Evolutionary conservation across 179 eudicot species (phyloP).

Genomic region (Nepenthes alata): DNA sequence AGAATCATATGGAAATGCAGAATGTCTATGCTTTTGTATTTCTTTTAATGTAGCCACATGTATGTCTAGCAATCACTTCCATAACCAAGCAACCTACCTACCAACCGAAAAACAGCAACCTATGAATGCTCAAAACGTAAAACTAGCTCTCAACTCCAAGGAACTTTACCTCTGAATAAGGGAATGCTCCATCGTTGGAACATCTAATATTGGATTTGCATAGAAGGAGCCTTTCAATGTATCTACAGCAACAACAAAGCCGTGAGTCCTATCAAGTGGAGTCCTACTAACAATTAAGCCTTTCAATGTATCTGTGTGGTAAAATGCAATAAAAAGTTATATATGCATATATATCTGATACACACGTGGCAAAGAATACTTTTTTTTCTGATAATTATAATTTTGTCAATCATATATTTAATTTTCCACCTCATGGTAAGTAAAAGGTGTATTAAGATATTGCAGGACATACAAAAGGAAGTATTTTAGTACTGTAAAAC

Average conservation of each 20-base stretch:
- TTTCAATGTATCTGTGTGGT: slow-evolving; percentile 22
- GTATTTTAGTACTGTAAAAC: too few relatives aligned
- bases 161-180: slow-evolving; percentile 58
- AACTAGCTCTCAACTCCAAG: background rate
- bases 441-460: too few relatives aligned
- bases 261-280: too few relatives aligned
- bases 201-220: slow-evolving; percentile 83
- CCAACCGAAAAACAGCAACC: background rate
- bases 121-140: background rate
- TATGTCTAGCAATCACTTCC: background rate
- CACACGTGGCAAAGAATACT: too few relatives aligned
- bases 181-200: slow-evolving; percentile 51
- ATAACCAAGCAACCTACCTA: too few relatives aligned
- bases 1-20: too few relatives aligned
- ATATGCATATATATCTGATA: background rate
- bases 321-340: slow-evolving; percentile 2
- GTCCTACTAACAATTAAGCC: slow-evolving; percentile 20
- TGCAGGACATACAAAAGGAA: too few relatives aligned
- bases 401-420: too few relatives aligned
- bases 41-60: too few relatives aligned
- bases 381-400: too few relatives aligned
- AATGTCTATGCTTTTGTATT: too few relatives aligned
- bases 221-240: slow-evolving; percentile 85
- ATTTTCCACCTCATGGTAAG: too few relatives aligned
- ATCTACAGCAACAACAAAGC: slow-evolving; percentile 22